Evolutionary conservation across 2,329 filamentous ascomycete genomes (phyloP).

Genomic region (Thielaviopsis musarum): DNA sequence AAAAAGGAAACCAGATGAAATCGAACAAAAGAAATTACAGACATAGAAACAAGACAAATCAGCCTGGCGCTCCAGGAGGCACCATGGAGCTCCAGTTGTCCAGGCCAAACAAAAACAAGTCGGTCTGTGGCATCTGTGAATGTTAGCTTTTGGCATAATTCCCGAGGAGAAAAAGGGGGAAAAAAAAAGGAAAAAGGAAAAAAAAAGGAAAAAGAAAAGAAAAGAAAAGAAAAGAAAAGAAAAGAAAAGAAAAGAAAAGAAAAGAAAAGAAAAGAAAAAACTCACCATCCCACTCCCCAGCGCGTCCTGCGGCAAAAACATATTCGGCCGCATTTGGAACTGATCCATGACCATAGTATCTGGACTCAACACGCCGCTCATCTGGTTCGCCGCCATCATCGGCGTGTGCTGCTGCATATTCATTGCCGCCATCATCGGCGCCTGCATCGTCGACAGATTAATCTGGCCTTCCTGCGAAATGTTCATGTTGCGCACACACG

Average conservation of each 20-base stretch:
- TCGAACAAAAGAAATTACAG: neutral
- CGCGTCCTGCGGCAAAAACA: conserved; percentile 3
- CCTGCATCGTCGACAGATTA: neutral
- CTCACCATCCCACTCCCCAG: conserved; percentile 5
- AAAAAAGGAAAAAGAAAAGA: neutral
- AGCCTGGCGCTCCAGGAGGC: conserved; percentile 10
- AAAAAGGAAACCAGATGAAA: neutral
- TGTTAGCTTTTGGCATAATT: neutral
- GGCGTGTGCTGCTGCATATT: conserved; percentile 4
- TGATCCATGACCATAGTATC: conserved; percentile 9
- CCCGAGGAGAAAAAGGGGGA: neutral
- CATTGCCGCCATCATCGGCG: neutral
- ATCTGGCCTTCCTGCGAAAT: conserved; percentile 23
- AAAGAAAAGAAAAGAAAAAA: conserved; percentile 1
- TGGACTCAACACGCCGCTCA: neutral
- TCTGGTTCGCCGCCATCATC: conserved; percentile 1
- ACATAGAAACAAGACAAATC: neutral
- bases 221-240: too few species aligned
- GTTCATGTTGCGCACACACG: conserved; percentile 27
- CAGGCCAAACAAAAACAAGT: conserved; percentile 9
- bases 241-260: neutral
- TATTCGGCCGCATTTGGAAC: conserved; percentile 7
- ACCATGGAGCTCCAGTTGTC: conserved; percentile 12
- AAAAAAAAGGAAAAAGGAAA: neutral
- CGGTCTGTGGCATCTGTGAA: conserved; percentile 2